Evolutionary conservation across 768 basidiomycete species (phyloP).

Genomic region (Naganishia antarctica): DNA sequence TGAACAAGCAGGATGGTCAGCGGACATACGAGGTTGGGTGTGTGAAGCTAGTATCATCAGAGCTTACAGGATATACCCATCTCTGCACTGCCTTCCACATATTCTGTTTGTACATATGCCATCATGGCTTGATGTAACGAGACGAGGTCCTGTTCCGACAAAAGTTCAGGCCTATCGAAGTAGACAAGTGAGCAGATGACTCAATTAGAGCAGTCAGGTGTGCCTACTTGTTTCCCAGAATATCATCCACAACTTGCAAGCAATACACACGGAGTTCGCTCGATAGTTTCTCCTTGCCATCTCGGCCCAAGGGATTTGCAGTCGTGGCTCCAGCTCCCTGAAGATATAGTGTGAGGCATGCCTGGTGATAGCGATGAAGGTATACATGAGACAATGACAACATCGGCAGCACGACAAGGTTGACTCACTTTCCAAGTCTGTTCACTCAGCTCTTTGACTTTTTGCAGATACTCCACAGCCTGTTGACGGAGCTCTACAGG

Average conservation of each 20-base stretch:
- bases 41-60: constrained; percentile 11
- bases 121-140: constrained; percentile 68
- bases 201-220: constrained; percentile 51
- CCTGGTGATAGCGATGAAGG: no score
- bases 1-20: constrained; percentile 18
- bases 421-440: constrained; percentile 74
- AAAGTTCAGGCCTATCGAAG: constrained; percentile 45
- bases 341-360: constrained; percentile 48
- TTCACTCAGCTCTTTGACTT: constrained; percentile 68
- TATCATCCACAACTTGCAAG: constrained; percentile 47
- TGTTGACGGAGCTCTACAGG: constrained; percentile 65
- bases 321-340: constrained; percentile 49
- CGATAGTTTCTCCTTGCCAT: constrained; percentile 48
- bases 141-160: constrained; percentile 39
- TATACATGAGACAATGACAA: no score
- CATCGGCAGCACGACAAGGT: constrained; percentile 59
- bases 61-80: constrained; percentile 71
- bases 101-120: constrained; percentile 81
- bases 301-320: constrained; percentile 34
- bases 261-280: constrained; percentile 47
- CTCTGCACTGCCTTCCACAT: constrained; percentile 77
- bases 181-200: constrained; percentile 48
- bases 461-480: constrained; percentile 75
- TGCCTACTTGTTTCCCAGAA: constrained; percentile 40
- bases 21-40: constrained; percentile 4